Evolutionary conservation across 73 alveolate genomes (phyloP).

Genomic region (Diophrys appendiculata): DNA sequence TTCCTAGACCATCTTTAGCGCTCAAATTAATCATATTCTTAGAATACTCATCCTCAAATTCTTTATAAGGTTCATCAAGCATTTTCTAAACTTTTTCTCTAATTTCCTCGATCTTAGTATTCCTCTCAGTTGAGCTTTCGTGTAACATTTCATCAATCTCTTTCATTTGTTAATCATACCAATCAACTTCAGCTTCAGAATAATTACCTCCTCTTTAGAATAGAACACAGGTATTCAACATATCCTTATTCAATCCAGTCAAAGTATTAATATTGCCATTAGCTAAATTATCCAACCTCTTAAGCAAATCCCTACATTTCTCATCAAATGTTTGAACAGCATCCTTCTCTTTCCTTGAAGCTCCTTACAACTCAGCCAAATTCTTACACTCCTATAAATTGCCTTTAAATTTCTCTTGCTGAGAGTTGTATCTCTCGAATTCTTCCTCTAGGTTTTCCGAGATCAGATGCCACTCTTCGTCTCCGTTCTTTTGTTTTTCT

Average conservation of each 20-base stretch:
- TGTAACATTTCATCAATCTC: slow-evolving; percentile 75
- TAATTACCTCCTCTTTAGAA: slow-evolving; percentile 87
- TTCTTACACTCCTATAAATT: slow-evolving; percentile 78
- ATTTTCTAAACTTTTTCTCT: slow-evolving; percentile 60
- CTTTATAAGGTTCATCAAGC: slow-evolving; percentile 66
- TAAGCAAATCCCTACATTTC: slow-evolving; percentile 68
- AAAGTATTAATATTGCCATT: slow-evolving; percentile 61
- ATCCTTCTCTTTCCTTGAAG: slow-evolving; percentile 77
- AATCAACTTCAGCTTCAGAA: slow-evolving; percentile 84
- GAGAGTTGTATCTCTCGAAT: slow-evolving; percentile 58
- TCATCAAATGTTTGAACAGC: slow-evolving; percentile 73
- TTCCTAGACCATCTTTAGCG: slow-evolving; percentile 94
- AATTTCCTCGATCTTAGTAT: slow-evolving; percentile 63
- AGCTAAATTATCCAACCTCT: slow-evolving; percentile 65
- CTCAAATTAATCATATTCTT: slow-evolving; percentile 70
- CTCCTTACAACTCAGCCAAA: slow-evolving; percentile 89
- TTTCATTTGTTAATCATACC: slow-evolving; percentile 70
- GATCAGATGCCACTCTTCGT: slow-evolving; percentile 69
- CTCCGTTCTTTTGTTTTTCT: slow-evolving; percentile 66
- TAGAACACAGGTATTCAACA: slow-evolving; percentile 67
- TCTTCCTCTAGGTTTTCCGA: slow-evolving; percentile 68
- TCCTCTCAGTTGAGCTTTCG: slow-evolving; percentile 54
- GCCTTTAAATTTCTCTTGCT: slow-evolving; percentile 75
- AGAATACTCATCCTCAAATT: slow-evolving; percentile 81
- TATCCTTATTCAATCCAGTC: slow-evolving; percentile 67